Evolutionary conservation across 306 rosid genomes (phyloP).

Genomic region (Trifolium subterraneum): DNA sequence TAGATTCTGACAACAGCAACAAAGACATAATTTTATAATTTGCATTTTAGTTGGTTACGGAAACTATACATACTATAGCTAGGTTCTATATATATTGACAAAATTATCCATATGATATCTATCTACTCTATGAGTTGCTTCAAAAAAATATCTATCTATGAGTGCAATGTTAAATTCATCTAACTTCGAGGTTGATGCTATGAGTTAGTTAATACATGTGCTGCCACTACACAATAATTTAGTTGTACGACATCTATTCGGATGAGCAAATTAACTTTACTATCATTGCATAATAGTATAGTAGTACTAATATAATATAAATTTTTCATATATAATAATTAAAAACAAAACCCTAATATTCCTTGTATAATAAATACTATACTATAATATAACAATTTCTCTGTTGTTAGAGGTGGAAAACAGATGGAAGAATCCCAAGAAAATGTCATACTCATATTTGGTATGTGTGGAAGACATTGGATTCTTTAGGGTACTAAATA

Average conservation of each 20-base stretch:
- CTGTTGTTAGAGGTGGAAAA: conserved; percentile 33
- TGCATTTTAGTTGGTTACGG: too few species aligned
- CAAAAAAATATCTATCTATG: neutral
- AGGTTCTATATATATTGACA: conserved; percentile 12
- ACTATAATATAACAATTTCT: neutral
- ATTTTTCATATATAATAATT: too few species aligned
- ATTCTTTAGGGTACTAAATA: conserved; percentile 36
- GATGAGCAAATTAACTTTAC: conserved; percentile 20
- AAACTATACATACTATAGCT: neutral
- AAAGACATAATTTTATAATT: too few species aligned
- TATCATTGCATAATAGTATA: conserved; percentile 5
- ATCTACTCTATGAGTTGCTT: too few species aligned
- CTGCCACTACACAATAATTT: conserved; percentile 23
- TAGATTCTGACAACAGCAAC: too few species aligned
- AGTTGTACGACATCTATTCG: conserved; percentile 33
- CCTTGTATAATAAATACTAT: too few species aligned
- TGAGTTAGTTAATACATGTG: conserved; percentile 46
- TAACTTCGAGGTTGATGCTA: conserved; percentile 64
- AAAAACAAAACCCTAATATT: neutral
- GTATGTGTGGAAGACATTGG: conserved; percentile 43
- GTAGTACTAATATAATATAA: neutral
- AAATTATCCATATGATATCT: conserved; percentile 37
- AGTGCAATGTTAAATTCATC: conserved; percentile 44
- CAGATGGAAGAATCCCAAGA: conserved; percentile 43
- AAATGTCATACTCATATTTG: conserved; percentile 25